Evolutionary conservation across 495 filamentous ascomycete species (phyloP), one percentile per base, ranked within the genome.

Genomic region (Aspergillus saccharolyticus): DNA sequence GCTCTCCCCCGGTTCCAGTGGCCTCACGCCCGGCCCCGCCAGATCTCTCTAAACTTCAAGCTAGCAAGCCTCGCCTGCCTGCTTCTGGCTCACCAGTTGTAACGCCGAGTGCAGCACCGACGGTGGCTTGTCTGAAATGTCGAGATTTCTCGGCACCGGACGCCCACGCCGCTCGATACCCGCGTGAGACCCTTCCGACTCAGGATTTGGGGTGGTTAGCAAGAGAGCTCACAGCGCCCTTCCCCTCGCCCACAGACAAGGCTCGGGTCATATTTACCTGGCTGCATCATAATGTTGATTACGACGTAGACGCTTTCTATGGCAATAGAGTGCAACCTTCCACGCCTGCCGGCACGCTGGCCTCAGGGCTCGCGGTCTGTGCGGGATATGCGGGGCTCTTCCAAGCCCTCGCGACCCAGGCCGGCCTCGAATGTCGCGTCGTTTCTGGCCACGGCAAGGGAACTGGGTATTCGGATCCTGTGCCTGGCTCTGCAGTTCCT

Each of bases 241-340:
- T 97, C 67, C 71, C 83, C 6, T 94, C 89, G 2, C 61, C 70
- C 0, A 96, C 92, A 2, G 94, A 97, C 68, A 96, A 96, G 71
- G 92, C 94, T 12, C 83, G 94, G 16, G 88, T 80, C 9, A 87
- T 98, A 56, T 98, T 98, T 70, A 89, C 90, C 8, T 98, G 92
- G 94, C 80, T 90, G 47, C 94, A 97, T 70, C 87, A 98, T 70
- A 97, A 97, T 64, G 84, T 98, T 57, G 75, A 76, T 46, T 98
- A 98, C 72, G 89, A 98, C 69, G 78, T 81, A 5, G 73, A 83
- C 39, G 78, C 83, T 44, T 94, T 96, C 76, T 91, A 92, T 68
- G 81, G 79, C 56, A 78, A 84, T 44, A 82, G 70, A 53, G 77
- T 95, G 39, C 73, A 83, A 58, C 76, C 83, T n/a, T 81, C 82